These are phyloP conservation scores for Venturia nashicola DNA, from an alignment of 2,329 filamentous ascomycete species.

Conservation along the genomic window DNA sequence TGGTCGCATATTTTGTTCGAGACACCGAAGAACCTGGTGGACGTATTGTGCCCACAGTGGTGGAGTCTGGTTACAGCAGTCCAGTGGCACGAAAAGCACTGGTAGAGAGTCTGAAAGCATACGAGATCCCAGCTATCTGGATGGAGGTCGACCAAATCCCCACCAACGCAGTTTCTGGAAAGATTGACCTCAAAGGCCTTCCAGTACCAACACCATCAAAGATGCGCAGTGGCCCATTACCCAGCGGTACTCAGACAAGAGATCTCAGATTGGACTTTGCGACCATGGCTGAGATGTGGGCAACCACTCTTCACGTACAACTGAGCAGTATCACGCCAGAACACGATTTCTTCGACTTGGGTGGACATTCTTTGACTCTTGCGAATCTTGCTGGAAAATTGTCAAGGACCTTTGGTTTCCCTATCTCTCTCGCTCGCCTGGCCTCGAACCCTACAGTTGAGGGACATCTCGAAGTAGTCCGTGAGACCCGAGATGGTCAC, in stretches of 20 bases:
- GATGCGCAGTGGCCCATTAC: conserved; percentile 33
- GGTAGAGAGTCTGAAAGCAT: conserved; percentile 57
- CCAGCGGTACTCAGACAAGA: conserved; percentile 29
- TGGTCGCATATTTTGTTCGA: conserved; percentile 64
- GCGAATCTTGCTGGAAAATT: conserved; percentile 63
- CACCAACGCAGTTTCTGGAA: conserved; percentile 68
- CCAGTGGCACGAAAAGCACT: conserved; percentile 54
- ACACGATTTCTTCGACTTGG: conserved; percentile 71
- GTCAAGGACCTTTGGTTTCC: conserved; percentile 58
- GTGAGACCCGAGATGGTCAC: conserved; percentile 57
- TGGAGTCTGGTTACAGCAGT: conserved; percentile 55
- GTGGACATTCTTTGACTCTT: conserved; percentile 66
- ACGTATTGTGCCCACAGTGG: conserved; percentile 51
- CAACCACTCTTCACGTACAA: conserved; percentile 54
- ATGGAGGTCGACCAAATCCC: conserved; percentile 59
- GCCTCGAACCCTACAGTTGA: conserved; percentile 60
- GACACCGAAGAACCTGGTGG: conserved; percentile 48
- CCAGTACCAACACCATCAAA: conserved; percentile 39
- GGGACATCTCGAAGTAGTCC: conserved; percentile 61
- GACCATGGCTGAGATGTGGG: conserved; percentile 61
- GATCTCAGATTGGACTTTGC: conserved; percentile 53
- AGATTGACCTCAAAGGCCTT: conserved; percentile 60
- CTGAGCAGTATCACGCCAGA: conserved; percentile 49
- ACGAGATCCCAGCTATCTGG: conserved; percentile 75
- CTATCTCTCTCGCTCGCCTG: conserved; percentile 57